Conservation (phyloP, 176 grass and related monocot genomes). For the Carex parvula region DNA sequence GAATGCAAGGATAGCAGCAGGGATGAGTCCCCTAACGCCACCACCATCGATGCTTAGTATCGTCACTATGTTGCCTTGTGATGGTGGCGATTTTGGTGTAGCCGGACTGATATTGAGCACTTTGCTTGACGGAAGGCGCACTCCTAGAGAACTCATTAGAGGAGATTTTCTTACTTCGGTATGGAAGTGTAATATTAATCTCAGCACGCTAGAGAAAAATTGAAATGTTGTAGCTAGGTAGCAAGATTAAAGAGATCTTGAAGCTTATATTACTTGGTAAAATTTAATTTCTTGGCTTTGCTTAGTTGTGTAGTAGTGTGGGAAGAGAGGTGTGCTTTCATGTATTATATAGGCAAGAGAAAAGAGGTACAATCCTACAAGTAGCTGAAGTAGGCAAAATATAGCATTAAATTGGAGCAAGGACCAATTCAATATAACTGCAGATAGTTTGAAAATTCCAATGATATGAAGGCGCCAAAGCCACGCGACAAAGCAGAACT, state of each 20-base stretch:
- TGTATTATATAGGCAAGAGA: not conserved
- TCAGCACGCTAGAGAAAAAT: not conserved
- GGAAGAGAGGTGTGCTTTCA: not conserved
- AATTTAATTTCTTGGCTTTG: not conserved
- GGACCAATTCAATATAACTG: no score
- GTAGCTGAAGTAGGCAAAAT: not conserved
- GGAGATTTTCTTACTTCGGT: not conserved
- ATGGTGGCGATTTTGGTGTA: slow-evolving; percentile 17
- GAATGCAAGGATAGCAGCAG: slow-evolving; percentile 47
- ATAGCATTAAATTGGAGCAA: not conserved
- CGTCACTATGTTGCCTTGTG: slow-evolving; percentile 37
- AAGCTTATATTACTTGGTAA: not conserved
- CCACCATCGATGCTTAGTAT: slow-evolving; percentile 77
- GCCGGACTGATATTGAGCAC: not conserved
- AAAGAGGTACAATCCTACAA: not conserved
- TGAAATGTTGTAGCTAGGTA: not conserved
- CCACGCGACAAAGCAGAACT: not conserved
- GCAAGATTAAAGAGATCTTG: not conserved
- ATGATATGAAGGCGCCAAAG: not conserved
- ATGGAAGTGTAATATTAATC: not conserved
- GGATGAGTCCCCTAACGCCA: slow-evolving; percentile 68
- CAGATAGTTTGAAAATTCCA: not conserved
- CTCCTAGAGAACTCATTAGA: not conserved
- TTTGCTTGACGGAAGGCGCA: not conserved
- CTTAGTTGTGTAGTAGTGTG: not conserved